A percentile compares a stretch with the other conserved stretches of the same genome.
Conservation (phyloP, 441 rosid genomes). For the Bocquillonia castaneifolia region DNA sequence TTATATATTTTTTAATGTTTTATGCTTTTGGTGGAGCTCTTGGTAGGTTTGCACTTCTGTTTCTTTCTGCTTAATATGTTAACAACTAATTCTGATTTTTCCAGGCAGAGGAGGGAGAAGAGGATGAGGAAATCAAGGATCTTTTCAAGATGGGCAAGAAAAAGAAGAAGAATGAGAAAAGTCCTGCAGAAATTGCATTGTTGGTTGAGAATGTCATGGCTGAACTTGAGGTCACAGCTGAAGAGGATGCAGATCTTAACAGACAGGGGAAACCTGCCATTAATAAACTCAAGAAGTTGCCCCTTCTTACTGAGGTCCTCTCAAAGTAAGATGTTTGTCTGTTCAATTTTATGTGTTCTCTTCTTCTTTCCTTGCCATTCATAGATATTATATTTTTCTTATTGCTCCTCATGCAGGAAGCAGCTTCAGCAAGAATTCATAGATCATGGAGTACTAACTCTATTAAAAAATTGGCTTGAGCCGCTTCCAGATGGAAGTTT, state of each 20-base stretch:
- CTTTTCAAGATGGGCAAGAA: slow-evolving; percentile 87
- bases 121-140: slow-evolving; percentile 80
- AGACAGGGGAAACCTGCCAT: slow-evolving; percentile 86
- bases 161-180: slow-evolving; percentile 79
- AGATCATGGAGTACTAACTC: slow-evolving; percentile 87
- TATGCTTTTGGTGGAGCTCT: too few species aligned
- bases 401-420: slow-evolving; percentile 51
- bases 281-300: slow-evolving; percentile 88
- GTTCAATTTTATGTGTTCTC: not conserved
- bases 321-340: slow-evolving; percentile 62
- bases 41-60: not conserved
- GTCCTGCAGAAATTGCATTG: slow-evolving; percentile 88
- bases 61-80: too few species aligned
- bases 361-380: slow-evolving; percentile 14
- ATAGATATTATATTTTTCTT: slow-evolving; percentile 2
- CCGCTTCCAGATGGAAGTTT: slow-evolving; percentile 98
- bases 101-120: slow-evolving; percentile 92
- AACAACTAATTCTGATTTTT: slow-evolving; percentile 1
- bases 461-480: slow-evolving; percentile 92
- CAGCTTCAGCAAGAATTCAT: slow-evolving; percentile 96
- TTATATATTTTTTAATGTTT: too few species aligned
- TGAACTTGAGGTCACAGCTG: slow-evolving; percentile 94
- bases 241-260: slow-evolving; percentile 89
- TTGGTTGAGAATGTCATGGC: slow-evolving; percentile 94
- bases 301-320: slow-evolving; percentile 88